phyloP scores from a whole-genome alignment of 129 eudicot species.

The Lactuca saligna region DNA sequence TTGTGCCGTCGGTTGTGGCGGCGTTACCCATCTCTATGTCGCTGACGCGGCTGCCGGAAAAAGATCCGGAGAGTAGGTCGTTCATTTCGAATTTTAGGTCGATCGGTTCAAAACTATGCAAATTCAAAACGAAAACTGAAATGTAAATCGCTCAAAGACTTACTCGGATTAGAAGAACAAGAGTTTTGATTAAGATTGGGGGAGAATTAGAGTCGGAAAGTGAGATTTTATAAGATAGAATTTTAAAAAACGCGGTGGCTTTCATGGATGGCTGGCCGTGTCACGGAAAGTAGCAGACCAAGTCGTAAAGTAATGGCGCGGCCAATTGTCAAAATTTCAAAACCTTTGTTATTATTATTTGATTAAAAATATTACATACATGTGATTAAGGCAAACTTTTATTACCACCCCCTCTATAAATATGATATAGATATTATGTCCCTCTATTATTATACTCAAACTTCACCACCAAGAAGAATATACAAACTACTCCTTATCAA shows the following conservation, averaged over 20 bases:
- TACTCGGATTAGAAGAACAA: neutral
- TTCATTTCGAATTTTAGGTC: slow-evolving; percentile 41
- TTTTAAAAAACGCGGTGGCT: slow-evolving; percentile 9
- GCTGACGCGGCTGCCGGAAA: slow-evolving; percentile 44
- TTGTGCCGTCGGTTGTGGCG: slow-evolving; percentile 29
- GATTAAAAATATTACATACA: neutral
- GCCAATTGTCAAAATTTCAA: slow-evolving; percentile 34
- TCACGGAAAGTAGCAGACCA: slow-evolving; percentile 7
- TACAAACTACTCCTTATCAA: too few species aligned
- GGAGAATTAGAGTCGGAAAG: neutral
- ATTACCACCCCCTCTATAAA: too few species aligned
- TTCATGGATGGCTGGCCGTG: slow-evolving; percentile 25
- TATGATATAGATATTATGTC: too few species aligned
- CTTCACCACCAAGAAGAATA: too few species aligned
- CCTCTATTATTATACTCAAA: too few species aligned
- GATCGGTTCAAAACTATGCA: neutral
- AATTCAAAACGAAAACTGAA: neutral
- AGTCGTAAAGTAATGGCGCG: slow-evolving; percentile 19
- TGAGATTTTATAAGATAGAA: slow-evolving; percentile 20
- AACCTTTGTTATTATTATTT: slow-evolving; percentile 4
- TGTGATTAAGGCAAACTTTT: neutral
- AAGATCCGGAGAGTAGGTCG: slow-evolving; percentile 65
- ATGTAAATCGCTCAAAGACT: neutral
- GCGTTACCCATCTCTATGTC: slow-evolving; percentile 43
- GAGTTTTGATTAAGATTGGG: slow-evolving; percentile 3